Base-by-base conservation (phyloP, 345 rosid genomes). In the Streptanthus diversifolius region DNA sequence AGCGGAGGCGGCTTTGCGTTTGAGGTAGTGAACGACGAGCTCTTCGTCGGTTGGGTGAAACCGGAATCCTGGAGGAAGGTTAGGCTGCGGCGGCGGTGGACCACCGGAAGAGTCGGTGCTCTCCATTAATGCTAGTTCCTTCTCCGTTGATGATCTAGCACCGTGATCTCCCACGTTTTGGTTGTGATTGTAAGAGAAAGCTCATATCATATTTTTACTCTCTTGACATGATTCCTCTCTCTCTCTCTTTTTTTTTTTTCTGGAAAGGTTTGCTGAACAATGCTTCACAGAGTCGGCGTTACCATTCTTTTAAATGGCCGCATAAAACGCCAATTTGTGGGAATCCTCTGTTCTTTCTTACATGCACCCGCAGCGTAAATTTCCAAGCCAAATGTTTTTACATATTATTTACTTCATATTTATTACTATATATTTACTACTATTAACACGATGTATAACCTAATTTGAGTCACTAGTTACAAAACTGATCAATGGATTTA, bases 41-140 rank as follows among this genome's bases (percentile, higher is more conserved):
- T 95, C 99, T 79, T 95, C 99, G 12, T 95, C 98, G 27, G 99
- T 90, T 13, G 99, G 99, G 61, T 95, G 99, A 85, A 95, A 95
- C 39, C 99, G 81, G 86, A 95, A 95, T 0, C 99, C 99, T 15
- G 97, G 98, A 5, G 99, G 99, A 22, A 95, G 93, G 47, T 85
- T 88, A 18, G 76, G 80, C 35, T 70, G 80, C 2, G 72, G 91
- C 9, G 75, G 90, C 39, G 78, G 93, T 3, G 75, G 93, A 6
- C 86, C 86, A 15, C 89, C 77, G 12, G 92, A 88, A 0, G 95
- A 90, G 70, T 88, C 90, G 7, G 93, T 82, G 77, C 97, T 85
- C 82, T 88, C 98, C 97, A 91, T 91, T 30, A 29, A 3, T 27
- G 21, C 6, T 12, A 49, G 11, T 25, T 60, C 2, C 1, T 22